Evolutionary conservation across 352 stramenopile genomes (phyloP).

Genomic region (Elongisporangium anandrum): DNA sequence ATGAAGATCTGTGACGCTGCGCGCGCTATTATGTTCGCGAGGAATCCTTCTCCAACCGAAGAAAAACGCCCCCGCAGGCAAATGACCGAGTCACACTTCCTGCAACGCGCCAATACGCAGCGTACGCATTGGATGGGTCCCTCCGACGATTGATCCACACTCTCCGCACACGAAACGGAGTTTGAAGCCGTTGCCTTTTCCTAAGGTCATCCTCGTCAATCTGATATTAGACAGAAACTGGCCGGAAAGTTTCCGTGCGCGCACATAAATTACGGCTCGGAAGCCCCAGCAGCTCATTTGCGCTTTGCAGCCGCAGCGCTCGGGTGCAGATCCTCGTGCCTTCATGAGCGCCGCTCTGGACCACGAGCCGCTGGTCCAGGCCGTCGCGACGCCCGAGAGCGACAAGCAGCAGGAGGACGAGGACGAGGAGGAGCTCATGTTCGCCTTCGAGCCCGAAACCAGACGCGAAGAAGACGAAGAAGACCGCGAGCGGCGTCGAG

Average conservation of each 20-base stretch:
- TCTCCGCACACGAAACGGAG: not conserved
- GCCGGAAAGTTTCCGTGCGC: not conserved
- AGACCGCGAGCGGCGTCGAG: slow-evolving; percentile 1
- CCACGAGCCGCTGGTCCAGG: not conserved
- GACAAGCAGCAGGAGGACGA: slow-evolving; percentile 18
- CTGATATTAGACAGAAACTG: not conserved
- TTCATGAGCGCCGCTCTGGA: slow-evolving; percentile 4
- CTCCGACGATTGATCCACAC: not conserved
- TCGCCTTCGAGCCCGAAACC: slow-evolving; percentile 39
- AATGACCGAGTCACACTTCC: not conserved
- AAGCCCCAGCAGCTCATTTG: not conserved
- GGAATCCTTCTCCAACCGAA: not conserved
- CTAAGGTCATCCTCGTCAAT: not conserved
- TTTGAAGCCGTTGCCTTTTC: not conserved
- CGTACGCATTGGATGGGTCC: not conserved
- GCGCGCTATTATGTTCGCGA: not conserved
- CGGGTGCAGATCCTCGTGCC: not conserved
- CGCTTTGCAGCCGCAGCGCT: not conserved
- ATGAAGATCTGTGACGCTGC: not conserved
- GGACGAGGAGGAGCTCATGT: slow-evolving; percentile 74
- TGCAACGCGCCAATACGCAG: not conserved
- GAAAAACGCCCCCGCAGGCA: not conserved
- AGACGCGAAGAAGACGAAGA: slow-evolving; percentile 4
- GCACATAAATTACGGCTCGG: not conserved
- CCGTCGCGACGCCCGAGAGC: not conserved